These are phyloP conservation scores for Mucor piriformis DNA, from an alignment of 371 early-diverging fungal species.

Conservation along the genomic window DNA sequence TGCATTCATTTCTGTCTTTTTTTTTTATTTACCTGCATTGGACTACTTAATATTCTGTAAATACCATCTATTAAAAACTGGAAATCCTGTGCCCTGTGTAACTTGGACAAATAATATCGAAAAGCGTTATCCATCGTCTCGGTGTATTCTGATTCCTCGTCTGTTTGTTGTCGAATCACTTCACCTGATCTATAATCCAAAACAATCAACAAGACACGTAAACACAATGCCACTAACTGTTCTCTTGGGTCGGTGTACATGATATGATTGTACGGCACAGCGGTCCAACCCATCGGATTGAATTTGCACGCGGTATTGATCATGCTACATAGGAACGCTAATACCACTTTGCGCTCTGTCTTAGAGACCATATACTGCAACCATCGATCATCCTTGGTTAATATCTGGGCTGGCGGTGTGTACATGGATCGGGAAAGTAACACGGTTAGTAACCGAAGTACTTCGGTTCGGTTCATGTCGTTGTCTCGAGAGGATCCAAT, in stretches of 20 bases:
- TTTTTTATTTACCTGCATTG: constrained; percentile 57
- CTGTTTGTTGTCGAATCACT: background rate
- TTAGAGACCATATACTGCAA: constrained; percentile 53
- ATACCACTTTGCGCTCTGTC: constrained; percentile 67
- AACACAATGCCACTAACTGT: constrained; percentile 62
- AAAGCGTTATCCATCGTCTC: constrained; percentile 56
- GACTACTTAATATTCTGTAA: constrained; percentile 71
- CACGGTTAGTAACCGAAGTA: constrained; percentile 72
- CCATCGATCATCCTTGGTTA: constrained; percentile 53
- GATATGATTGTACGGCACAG: constrained; percentile 78
- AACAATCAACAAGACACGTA: constrained; percentile 67
- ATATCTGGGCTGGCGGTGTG: constrained; percentile 52
- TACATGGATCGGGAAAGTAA: constrained; percentile 79
- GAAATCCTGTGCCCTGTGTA: constrained; percentile 78
- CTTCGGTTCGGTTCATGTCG: constrained; percentile 67
- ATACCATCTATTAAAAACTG: constrained; percentile 69
- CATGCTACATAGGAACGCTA: constrained; percentile 76
- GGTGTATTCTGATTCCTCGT: background rate
- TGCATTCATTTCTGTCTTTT: too few relatives aligned
- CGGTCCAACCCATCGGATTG: constrained; percentile 78
- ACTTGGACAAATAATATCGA: constrained; percentile 65
- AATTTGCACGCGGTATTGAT: constrained; percentile 75
- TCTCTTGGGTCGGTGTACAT: constrained; percentile 73
- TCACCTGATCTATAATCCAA: constrained; percentile 60
- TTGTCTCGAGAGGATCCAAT: constrained; percentile 71